phyloP scores from a whole-genome alignment of 768 basidiomycete genomes.

The Russula sp. region DNA sequence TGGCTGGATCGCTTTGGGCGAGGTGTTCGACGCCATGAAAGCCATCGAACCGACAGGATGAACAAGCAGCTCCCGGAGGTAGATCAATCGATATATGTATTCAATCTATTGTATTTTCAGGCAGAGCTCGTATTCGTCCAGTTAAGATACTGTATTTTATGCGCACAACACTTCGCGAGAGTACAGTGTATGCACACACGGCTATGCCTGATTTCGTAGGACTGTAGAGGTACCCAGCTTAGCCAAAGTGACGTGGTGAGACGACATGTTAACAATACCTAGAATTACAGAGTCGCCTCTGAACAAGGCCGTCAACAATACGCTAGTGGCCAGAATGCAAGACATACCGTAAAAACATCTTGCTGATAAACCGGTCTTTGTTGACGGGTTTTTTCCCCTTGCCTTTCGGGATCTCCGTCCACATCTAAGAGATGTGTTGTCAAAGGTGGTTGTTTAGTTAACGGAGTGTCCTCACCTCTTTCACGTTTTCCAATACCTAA shows the following conservation, averaged over 20 bases:
- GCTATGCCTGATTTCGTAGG: constrained; percentile 61
- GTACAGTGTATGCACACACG: background rate
- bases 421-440: constrained; percentile 59
- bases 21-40: constrained; percentile 45
- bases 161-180: background rate
- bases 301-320: constrained; percentile 14
- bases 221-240: constrained; percentile 41
- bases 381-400: constrained; percentile 99
- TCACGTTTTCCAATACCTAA: constrained; percentile 94
- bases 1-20: constrained; percentile 51
- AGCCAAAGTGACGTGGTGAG: constrained; percentile 19
- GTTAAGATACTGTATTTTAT: background rate
- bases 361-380: constrained; percentile 98
- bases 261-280: constrained; percentile 41
- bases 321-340: constrained; percentile 12
- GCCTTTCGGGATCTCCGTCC: constrained; percentile 96
- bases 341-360: constrained; percentile 89
- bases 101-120: background rate
- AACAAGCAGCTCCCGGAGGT: constrained; percentile 13
- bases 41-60: constrained; percentile 37
- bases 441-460: background rate
- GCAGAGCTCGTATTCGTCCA: constrained; percentile 1
- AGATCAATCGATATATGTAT: background rate
- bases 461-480: constrained; percentile 54
- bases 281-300: constrained; percentile 98